Conservation (phyloP, 495 filamentous ascomycete genomes). For the Penicillium tannophilum region DNA sequence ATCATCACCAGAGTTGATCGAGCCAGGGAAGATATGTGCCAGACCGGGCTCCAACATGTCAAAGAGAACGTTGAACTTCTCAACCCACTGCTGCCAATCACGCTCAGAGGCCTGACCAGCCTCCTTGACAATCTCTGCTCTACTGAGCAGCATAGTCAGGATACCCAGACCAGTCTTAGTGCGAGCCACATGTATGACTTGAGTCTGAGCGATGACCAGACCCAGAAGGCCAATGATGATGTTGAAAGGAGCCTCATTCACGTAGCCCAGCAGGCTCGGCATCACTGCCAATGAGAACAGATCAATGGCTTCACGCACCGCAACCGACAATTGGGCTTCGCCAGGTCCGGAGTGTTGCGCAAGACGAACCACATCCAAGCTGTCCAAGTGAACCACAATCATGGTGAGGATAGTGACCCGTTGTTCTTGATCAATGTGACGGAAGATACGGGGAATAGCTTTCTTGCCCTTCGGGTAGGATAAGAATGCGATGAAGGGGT, state of each 20-base stretch:
- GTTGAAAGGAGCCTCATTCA: conserved; percentile 86
- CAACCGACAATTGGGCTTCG: conserved; percentile 67
- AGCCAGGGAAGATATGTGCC: conserved; percentile 81
- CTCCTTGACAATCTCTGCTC: conserved; percentile 91
- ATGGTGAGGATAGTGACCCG: conserved; percentile 92
- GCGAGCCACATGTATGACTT: conserved; percentile 74
- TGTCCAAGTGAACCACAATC: conserved; percentile 91
- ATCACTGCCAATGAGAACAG: conserved; percentile 86
- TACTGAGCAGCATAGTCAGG: conserved; percentile 91
- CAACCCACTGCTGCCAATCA: conserved; percentile 81
- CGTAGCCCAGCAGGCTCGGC: conserved; percentile 81
- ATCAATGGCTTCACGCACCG: conserved; percentile 86
- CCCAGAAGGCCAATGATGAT: conserved; percentile 88
- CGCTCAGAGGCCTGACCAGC: conserved; percentile 65
- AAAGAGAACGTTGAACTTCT: conserved; percentile 82
- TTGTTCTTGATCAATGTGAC: conserved; percentile 88
- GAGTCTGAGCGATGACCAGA: conserved; percentile 77
- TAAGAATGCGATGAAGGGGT: conserved; percentile 96
- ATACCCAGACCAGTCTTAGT: conserved; percentile 85
- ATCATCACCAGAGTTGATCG: conserved; percentile 80
- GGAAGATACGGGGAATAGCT: conserved; percentile 90
- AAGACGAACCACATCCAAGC: conserved; percentile 81
- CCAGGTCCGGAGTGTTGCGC: conserved; percentile 65
- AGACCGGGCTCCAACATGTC: conserved; percentile 81
- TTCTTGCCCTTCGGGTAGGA: conserved; percentile 96